Conservation (phyloP, 345 rosid species). For the Bruguiera parviflora region DNA sequence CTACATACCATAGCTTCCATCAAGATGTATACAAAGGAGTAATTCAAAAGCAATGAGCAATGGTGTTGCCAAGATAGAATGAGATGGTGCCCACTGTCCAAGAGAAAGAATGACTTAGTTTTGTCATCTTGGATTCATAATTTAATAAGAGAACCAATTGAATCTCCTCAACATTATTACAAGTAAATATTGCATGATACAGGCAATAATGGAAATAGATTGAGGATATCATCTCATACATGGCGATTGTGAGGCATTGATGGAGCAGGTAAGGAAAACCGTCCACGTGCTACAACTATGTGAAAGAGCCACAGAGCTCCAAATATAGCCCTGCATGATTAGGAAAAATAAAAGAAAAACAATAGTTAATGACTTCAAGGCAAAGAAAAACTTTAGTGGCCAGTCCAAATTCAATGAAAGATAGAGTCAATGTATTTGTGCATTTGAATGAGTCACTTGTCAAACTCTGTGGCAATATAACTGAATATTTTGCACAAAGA, state of each 20-base stretch:
- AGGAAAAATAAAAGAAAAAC: slow-evolving; percentile 5
- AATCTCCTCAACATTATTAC: background rate
- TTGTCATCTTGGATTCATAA: background rate
- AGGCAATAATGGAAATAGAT: slow-evolving; percentile 5
- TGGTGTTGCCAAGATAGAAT: slow-evolving; percentile 68
- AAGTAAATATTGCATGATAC: slow-evolving; percentile 3
- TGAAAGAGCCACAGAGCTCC: slow-evolving; percentile 83
- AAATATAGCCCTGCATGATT: slow-evolving; percentile 59
- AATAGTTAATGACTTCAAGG: background rate
- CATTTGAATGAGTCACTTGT: background rate
- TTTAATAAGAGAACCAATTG: background rate
- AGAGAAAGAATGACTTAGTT: slow-evolving; percentile 18
- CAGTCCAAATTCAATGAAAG: background rate
- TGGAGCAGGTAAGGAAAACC: slow-evolving; percentile 95
- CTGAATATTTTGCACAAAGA: background rate
- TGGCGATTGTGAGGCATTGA: slow-evolving; percentile 74
- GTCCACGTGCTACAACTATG: slow-evolving; percentile 72
- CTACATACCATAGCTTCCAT: slow-evolving; percentile 53
- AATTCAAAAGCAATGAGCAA: slow-evolving; percentile 83
- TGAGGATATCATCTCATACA: slow-evolving; percentile 34
- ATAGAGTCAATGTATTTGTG: background rate
- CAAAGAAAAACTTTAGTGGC: background rate
- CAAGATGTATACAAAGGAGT: slow-evolving; percentile 72
- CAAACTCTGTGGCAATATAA: background rate
- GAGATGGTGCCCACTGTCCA: slow-evolving; percentile 94